Percentiles rank a stretch among this genome's conserved stretches.
phyloP scores from a whole-genome alignment of 345 rosid genomes.

The Chamaenerion angustifolium region DNA sequence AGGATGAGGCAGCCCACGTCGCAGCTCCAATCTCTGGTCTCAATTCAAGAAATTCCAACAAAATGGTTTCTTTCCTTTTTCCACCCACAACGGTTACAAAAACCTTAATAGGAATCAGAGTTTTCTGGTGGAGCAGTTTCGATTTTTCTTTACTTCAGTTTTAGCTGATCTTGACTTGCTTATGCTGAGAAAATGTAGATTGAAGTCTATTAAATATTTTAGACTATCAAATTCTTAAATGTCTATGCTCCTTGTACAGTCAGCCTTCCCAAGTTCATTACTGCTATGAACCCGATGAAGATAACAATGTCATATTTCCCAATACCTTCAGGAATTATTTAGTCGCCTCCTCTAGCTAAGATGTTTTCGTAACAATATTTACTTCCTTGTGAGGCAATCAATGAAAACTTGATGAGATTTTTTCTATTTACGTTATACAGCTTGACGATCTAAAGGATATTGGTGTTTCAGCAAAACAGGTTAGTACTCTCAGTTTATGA shows the following conservation, averaged over 20 bases:
- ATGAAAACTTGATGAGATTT: background rate
- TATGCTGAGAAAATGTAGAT: too few species aligned
- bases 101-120: background rate
- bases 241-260: conserved; percentile 17
- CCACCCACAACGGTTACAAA: conserved; percentile 5
- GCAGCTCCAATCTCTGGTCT: too few species aligned
- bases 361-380: background rate
- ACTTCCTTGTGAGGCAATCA: background rate
- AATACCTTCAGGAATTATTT: too few species aligned
- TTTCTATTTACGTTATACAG: conserved; percentile 18
- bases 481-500: too few species aligned
- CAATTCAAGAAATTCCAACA: too few species aligned
- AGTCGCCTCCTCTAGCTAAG: background rate
- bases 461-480: conserved; percentile 32
- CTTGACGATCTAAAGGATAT: conserved; percentile 50
- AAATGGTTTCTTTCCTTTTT: too few species aligned
- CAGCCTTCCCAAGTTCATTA: conserved; percentile 32
- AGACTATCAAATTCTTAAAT: too few species aligned
- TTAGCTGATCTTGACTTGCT: too few species aligned
- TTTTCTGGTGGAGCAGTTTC: too few species aligned
- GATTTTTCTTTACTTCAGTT: too few species aligned
- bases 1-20: too few species aligned
- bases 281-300: conserved; percentile 38
- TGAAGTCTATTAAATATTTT: too few species aligned
- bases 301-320: conserved; percentile 20